Conservation (phyloP, 2,329 filamentous ascomycete species). For the Neonectria hederae region DNA sequence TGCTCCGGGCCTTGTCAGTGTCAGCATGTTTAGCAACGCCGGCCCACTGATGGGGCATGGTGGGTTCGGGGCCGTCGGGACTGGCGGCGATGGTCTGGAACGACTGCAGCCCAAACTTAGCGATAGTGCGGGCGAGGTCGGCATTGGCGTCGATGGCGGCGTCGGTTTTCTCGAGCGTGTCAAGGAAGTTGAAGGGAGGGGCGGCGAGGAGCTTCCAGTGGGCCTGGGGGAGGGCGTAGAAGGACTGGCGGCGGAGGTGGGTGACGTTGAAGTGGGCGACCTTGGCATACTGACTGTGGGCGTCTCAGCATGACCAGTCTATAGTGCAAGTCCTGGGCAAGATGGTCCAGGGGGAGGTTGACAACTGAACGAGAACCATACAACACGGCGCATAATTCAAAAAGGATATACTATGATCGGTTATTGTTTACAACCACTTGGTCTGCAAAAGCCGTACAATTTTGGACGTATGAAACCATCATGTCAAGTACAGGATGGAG, state of each 20-base stretch:
- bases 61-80: constrained; percentile 51
- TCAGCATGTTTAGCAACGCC: constrained; percentile 77
- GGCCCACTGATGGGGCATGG: constrained; percentile 71
- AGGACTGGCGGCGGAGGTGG: constrained; percentile 87
- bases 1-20: constrained; percentile 91
- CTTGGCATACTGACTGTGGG: constrained; percentile 79
- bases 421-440: constrained; percentile 2
- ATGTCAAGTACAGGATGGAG: not conserved
- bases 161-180: constrained; percentile 82
- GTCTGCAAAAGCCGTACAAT: not conserved
- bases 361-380: constrained; percentile 6
- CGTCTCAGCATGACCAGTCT: constrained; percentile 29
- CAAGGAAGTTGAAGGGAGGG: constrained; percentile 83
- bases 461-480: not conserved
- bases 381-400: not conserved
- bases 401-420: not conserved
- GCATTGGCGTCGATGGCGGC: constrained; percentile 90
- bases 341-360: not conserved
- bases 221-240: constrained; percentile 85
- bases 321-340: not conserved
- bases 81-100: constrained; percentile 64
- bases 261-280: constrained; percentile 90
- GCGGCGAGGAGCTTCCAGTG: constrained; percentile 86
- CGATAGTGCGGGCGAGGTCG: constrained; percentile 80
- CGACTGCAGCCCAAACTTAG: constrained; percentile 72